phyloP scores from a whole-genome alignment of 139 green algal genomes.

The Coelastrella sp. region DNA sequence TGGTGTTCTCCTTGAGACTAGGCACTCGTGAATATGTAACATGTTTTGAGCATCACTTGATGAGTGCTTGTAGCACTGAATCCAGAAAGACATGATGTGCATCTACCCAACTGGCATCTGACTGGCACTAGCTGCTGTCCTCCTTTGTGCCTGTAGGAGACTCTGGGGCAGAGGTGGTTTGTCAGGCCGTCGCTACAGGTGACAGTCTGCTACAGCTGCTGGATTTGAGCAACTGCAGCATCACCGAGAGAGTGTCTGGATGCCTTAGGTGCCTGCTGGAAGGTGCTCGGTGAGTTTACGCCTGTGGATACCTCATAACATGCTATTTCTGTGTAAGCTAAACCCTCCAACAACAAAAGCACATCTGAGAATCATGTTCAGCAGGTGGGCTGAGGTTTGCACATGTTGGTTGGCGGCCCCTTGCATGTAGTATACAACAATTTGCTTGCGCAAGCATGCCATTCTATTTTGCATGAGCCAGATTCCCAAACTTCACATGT shows the following conservation, averaged over 20 bases:
- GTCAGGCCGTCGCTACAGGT: conserved; percentile 43
- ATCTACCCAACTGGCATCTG: neutral
- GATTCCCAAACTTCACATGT: too few species aligned
- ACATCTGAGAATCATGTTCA: neutral
- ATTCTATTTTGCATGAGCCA: neutral
- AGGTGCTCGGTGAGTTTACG: conserved; percentile 17
- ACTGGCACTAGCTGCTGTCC: neutral
- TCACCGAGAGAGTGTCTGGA: conserved; percentile 11
- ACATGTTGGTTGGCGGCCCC: neutral
- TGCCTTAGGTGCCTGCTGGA: conserved; percentile 33
- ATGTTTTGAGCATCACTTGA: too few species aligned
- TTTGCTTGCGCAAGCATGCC: neutral
- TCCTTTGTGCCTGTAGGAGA: conserved; percentile 7
- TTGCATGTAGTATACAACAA: neutral
- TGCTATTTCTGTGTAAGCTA: neutral
- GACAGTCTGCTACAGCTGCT: conserved; percentile 57
- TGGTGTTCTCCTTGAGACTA: too few species aligned
- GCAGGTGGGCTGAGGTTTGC: too few species aligned
- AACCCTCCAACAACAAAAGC: neutral
- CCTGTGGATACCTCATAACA: neutral
- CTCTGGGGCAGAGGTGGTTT: conserved; percentile 53
- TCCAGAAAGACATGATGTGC: too few species aligned
- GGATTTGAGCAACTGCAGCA: conserved; percentile 49
- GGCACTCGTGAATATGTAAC: too few species aligned
- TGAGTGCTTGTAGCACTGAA: too few species aligned